Evolutionary conservation across 495 filamentous ascomycete genomes (phyloP).

Genomic region (Elaphomyces granulatus): DNA sequence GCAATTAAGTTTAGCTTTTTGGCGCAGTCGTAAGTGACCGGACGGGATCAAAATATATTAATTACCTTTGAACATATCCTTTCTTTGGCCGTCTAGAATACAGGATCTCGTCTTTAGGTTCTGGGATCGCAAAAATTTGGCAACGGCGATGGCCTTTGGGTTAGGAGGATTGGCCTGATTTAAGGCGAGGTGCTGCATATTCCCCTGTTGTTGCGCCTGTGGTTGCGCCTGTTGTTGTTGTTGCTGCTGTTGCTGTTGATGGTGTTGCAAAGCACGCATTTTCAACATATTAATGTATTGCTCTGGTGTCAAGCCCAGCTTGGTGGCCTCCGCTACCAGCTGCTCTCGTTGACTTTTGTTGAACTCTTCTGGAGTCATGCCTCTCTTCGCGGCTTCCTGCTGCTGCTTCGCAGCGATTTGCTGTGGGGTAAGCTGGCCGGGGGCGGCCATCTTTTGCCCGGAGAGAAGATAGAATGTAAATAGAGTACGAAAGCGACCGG

Average conservation of each 20-base stretch:
- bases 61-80: constrained; percentile 99
- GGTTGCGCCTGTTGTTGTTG: constrained; percentile 26
- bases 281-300: constrained; percentile 53
- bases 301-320: constrained; percentile 45
- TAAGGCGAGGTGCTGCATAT: constrained; percentile 35
- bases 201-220: constrained; percentile 21
- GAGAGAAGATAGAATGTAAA: constrained; percentile 3
- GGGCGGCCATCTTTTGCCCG: constrained; percentile 28
- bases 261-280: constrained; percentile 39
- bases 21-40: neutral
- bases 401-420: constrained; percentile 74
- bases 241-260: constrained; percentile 30
- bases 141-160: constrained; percentile 76
- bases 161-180: constrained; percentile 60
- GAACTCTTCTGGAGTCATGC: constrained; percentile 63
- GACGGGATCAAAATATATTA: constrained; percentile 1
- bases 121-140: constrained; percentile 74
- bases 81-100: constrained; percentile 90
- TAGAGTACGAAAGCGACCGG: neutral
- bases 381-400: constrained; percentile 63
- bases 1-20: constrained; percentile 2
- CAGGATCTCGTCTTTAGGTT: constrained; percentile 81
- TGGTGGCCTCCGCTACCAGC: constrained; percentile 47
- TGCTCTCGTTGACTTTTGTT: constrained; percentile 43
- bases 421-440: constrained; percentile 64